These are phyloP conservation scores for Lactarius sanguifluus DNA, from an alignment of 768 basidiomycete genomes.

Conservation along the genomic window DNA sequence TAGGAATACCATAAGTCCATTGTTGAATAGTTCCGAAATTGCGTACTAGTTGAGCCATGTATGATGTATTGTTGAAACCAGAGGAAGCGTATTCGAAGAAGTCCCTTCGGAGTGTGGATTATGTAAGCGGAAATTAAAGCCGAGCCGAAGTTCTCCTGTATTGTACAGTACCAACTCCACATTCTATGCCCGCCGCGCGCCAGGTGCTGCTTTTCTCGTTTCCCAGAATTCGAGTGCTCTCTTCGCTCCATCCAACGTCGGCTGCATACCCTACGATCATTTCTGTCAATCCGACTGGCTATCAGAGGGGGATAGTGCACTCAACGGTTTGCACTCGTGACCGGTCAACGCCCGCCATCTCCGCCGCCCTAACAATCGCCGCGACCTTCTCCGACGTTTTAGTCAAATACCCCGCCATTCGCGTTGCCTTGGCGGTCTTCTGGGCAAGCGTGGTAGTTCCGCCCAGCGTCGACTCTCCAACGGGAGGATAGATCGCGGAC, in stretches of 20 bases:
- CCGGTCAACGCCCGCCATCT: constrained; percentile 61
- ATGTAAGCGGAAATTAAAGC: background rate
- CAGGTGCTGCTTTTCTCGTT: constrained; percentile 26
- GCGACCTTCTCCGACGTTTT: constrained; percentile 82
- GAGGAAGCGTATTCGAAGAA: too few species aligned
- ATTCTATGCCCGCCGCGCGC: constrained; percentile 13
- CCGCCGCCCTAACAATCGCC: constrained; percentile 65
- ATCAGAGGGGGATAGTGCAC: constrained; percentile 32
- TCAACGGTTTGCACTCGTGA: constrained; percentile 60
- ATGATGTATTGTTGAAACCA: too few species aligned
- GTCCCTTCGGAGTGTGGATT: too few species aligned
- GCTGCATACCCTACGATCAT: constrained; percentile 65
- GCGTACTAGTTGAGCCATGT: too few species aligned
- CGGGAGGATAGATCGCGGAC: constrained; percentile 79
- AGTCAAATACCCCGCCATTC: constrained; percentile 82
- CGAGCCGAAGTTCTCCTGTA: background rate
- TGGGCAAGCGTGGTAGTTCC: constrained; percentile 58
- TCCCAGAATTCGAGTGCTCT: constrained; percentile 61
- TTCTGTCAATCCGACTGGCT: background rate
- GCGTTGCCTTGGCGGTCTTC: constrained; percentile 72
- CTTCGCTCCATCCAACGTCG: constrained; percentile 68
- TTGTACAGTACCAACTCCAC: background rate
- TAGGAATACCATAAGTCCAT: too few species aligned
- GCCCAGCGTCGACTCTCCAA: constrained; percentile 51
- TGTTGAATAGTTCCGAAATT: too few species aligned